Evolutionary conservation across 441 rosid genomes (phyloP).

Genomic region (Adansonia madagascariensis): DNA sequence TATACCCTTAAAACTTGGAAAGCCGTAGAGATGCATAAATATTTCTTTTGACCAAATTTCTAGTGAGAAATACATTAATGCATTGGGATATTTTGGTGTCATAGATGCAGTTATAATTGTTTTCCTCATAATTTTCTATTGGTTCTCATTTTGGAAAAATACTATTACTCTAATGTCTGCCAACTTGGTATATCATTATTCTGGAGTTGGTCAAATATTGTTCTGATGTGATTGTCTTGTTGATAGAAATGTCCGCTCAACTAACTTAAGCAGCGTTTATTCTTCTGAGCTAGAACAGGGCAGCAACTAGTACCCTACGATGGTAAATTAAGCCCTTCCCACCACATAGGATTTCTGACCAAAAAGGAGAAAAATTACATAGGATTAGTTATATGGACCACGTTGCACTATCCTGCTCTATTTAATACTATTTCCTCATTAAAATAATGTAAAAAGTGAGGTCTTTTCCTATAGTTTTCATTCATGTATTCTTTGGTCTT

Average conservation of each 20-base stretch:
- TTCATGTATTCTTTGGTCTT: not conserved
- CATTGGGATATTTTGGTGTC: not conserved
- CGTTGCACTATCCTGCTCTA: not conserved
- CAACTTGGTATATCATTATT: not conserved
- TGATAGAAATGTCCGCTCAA: not conserved
- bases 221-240: not conserved
- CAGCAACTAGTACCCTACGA: not conserved
- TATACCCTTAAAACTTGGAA: conserved; percentile 2
- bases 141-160: not conserved
- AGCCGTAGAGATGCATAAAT: not conserved
- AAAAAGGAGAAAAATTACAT: not conserved
- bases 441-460: not conserved
- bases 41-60: conserved; percentile 10
- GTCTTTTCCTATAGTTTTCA: not conserved
- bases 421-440: not conserved
- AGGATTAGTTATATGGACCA: not conserved
- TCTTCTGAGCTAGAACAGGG: conserved; percentile 12
- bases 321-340: conserved; percentile 6
- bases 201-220: conserved; percentile 1
- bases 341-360: not conserved
- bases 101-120: not conserved
- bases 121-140: not conserved
- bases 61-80: not conserved
- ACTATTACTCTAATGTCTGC: not conserved
- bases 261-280: not conserved